A percentile compares a stretch with the other conserved stretches of the same genome.
phyloP scores from a whole-genome alignment of 1,139 yeast genomes.

The Candida labiduridarum region DNA sequence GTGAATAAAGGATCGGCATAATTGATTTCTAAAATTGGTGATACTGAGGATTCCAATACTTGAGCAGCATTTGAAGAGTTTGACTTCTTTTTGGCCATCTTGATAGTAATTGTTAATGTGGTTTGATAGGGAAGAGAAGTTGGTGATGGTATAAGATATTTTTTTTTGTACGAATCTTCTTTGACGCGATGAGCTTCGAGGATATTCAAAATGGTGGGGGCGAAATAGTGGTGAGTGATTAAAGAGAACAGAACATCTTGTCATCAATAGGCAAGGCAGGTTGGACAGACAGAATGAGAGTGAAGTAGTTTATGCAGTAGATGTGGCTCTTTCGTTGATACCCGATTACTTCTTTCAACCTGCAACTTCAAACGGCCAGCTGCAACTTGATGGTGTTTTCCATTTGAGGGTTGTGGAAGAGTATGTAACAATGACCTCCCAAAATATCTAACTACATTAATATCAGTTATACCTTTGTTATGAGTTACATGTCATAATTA shows the following conservation, averaged over 20 bases:
- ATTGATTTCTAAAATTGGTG: slow-evolving; percentile 56
- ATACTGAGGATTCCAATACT: slow-evolving; percentile 37
- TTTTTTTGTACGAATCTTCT: not conserved
- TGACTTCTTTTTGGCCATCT: slow-evolving; percentile 36
- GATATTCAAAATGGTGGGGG: not conserved
- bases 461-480: too few species aligned
- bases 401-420: too few species aligned
- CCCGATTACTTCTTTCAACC: too few species aligned
- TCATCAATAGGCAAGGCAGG: too few species aligned
- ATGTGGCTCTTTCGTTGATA: too few species aligned
- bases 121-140: not conserved
- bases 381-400: too few species aligned
- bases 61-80: slow-evolving; percentile 33
- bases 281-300: too few species aligned
- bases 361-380: too few species aligned
- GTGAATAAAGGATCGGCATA: slow-evolving; percentile 70
- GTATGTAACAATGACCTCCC: too few species aligned
- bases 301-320: too few species aligned
- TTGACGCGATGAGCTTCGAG: not conserved
- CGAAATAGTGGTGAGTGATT: not conserved
- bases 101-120: not conserved
- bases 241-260: not conserved
- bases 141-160: not conserved
- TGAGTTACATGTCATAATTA: too few species aligned
- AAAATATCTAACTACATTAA: too few species aligned